Conservation (phyloP, 176 grass and related monocot genomes). For the Tillandsia fasciculata region DNA sequence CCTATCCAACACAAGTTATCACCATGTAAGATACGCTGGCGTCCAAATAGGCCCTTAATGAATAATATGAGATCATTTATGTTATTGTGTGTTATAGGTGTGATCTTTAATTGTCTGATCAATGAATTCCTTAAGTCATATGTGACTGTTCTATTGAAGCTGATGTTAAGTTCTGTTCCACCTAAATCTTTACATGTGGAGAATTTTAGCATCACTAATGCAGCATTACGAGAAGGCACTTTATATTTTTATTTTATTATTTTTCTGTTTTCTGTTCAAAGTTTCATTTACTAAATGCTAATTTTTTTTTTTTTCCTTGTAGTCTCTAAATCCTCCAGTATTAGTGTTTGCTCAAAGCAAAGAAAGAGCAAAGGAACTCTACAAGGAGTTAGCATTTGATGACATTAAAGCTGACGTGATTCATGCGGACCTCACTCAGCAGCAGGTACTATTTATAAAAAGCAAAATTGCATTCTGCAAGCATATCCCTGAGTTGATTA, state of each 20-base stretch:
- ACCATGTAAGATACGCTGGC: too few species aligned
- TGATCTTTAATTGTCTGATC: background rate
- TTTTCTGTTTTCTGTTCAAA: background rate
- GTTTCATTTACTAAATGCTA: background rate
- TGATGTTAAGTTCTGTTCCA: background rate
- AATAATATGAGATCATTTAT: background rate
- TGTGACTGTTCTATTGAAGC: background rate
- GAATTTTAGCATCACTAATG: too few species aligned
- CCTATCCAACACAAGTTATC: too few species aligned
- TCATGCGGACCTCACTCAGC: constrained; percentile 80
- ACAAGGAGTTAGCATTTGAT: constrained; percentile 86
- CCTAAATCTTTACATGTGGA: background rate
- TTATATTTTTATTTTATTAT: background rate
- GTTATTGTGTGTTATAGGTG: too few species aligned
- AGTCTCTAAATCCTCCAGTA: constrained; percentile 81
- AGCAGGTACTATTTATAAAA: constrained; percentile 46
- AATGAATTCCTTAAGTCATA: background rate
- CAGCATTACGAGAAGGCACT: too few species aligned
- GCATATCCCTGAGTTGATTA: too few species aligned
- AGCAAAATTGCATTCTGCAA: background rate
- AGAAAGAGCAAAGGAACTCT: constrained; percentile 97
- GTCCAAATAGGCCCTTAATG: too few species aligned
- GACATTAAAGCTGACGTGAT: constrained; percentile 77
- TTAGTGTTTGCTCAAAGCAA: constrained; percentile 98
- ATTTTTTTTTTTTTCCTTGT: constrained; percentile 9